Conservation (phyloP, 257 asterid species). For the Sherardia arvensis region DNA sequence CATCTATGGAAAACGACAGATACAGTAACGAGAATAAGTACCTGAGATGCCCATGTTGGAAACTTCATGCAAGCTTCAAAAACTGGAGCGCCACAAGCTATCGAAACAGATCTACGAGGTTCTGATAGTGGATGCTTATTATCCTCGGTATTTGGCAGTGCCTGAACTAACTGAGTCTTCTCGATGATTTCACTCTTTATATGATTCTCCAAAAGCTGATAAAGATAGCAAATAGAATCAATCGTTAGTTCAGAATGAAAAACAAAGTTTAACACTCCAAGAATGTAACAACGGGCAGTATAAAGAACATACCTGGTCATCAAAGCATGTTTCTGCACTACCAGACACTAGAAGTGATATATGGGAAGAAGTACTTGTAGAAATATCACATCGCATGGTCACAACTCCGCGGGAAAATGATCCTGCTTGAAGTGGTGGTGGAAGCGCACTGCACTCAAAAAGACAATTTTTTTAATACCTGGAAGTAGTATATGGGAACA, state of each 20-base stretch:
- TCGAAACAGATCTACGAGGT: conserved; percentile 84
- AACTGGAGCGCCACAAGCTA: conserved; percentile 93
- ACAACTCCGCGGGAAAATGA: conserved; percentile 94
- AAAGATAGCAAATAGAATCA: neutral
- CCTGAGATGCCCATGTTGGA: conserved; percentile 99
- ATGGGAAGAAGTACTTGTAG: conserved; percentile 90
- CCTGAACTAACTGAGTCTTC: conserved; percentile 57
- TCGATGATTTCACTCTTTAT: conserved; percentile 89
- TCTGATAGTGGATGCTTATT: conserved; percentile 42
- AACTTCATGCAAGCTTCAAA: conserved; percentile 82
- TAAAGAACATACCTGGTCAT: conserved; percentile 59
- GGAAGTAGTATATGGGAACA: neutral
- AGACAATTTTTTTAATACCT: neutral
- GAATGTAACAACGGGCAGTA: neutral
- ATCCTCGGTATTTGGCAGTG: conserved; percentile 42
- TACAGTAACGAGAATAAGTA: conserved; percentile 13
- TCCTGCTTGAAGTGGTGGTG: conserved; percentile 98
- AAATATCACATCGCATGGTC: conserved; percentile 92
- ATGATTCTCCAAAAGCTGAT: conserved; percentile 80
- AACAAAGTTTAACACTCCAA: neutral
- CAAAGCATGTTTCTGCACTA: conserved; percentile 94
- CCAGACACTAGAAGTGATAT: conserved; percentile 93
- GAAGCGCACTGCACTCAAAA: conserved; percentile 62
- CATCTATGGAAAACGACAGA: neutral
- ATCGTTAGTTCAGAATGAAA: conserved; percentile 4